Percentiles rank a stretch among this genome's conserved stretches.
Evolutionary conservation across 805 yeast genomes (phyloP).

Genomic region (Zygosaccharomyces bailii): DNA sequence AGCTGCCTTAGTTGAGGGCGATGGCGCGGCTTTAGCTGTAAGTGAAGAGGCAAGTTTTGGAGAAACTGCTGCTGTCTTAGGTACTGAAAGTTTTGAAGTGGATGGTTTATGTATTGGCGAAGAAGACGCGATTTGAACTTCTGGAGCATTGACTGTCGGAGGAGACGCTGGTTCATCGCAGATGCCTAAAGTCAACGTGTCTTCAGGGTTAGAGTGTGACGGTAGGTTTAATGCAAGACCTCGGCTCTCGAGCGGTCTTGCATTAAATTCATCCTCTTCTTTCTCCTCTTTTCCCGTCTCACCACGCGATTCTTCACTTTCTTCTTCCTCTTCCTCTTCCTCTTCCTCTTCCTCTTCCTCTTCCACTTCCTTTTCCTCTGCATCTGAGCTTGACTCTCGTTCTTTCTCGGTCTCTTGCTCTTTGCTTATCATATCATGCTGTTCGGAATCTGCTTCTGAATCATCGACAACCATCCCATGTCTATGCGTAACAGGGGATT

Average conservation of each 20-base stretch:
- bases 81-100: neutral
- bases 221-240: constrained; percentile 15
- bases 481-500: constrained; percentile 21
- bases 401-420: neutral
- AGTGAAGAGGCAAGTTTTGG: neutral
- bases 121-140: neutral
- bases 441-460: constrained; percentile 4
- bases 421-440: neutral
- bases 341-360: neutral
- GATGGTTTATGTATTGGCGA: neutral
- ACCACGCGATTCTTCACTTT: neutral
- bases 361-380: neutral
- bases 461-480: constrained; percentile 19
- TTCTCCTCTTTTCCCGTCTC: neutral
- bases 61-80: neutral
- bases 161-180: constrained; percentile 4
- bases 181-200: constrained; percentile 15
- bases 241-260: constrained; percentile 1
- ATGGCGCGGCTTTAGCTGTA: neutral
- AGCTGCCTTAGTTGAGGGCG: neutral
- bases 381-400: neutral
- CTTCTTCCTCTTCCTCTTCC: neutral
- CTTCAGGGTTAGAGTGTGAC: constrained; percentile 12
- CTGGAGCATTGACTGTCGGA: neutral
- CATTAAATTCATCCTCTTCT: neutral